These are phyloP conservation scores for Monosporascus sp. DNA, from an alignment of 2,329 filamentous ascomycete genomes.

Conservation along the genomic window DNA sequence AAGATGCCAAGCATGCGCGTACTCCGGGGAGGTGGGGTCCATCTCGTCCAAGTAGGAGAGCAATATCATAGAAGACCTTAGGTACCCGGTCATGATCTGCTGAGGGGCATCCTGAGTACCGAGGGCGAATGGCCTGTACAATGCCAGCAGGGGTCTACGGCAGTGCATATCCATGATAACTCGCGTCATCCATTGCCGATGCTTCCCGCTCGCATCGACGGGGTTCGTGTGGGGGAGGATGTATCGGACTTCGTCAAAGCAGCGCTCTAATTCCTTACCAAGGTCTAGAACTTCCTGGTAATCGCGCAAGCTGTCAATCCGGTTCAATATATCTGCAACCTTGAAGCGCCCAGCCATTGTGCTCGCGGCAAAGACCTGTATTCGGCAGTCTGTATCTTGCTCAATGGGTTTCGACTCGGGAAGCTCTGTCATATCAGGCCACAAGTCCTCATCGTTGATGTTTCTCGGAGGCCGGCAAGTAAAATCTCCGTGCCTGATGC, in stretches of 20 bases:
- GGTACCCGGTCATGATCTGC: conserved; percentile 46
- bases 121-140: conserved; percentile 51
- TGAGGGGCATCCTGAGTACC: conserved; percentile 43
- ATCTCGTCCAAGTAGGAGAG: conserved; percentile 50
- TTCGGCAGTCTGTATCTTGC: conserved; percentile 45
- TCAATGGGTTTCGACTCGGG: conserved; percentile 46
- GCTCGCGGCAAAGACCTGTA: conserved; percentile 48
- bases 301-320: conserved; percentile 46
- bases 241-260: conserved; percentile 49
- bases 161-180: conserved; percentile 50
- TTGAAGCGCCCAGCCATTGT: conserved; percentile 44
- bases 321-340: conserved; percentile 44
- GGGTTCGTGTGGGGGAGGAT: conserved; percentile 42
- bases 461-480: conserved; percentile 49
- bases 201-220: conserved; percentile 37
- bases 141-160: conserved; percentile 43
- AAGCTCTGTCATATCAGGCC: conserved; percentile 41
- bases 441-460: conserved; percentile 46
- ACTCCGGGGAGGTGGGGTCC: conserved; percentile 41
- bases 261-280: conserved; percentile 46
- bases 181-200: conserved; percentile 45
- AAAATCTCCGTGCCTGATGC: conserved; percentile 48
- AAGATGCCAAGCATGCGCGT: conserved; percentile 44
- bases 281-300: conserved; percentile 49
- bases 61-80: conserved; percentile 51